These are phyloP conservation scores for Leccinum fallax DNA, from an alignment of 1,284 basidiomycete species.

Conservation along the genomic window DNA sequence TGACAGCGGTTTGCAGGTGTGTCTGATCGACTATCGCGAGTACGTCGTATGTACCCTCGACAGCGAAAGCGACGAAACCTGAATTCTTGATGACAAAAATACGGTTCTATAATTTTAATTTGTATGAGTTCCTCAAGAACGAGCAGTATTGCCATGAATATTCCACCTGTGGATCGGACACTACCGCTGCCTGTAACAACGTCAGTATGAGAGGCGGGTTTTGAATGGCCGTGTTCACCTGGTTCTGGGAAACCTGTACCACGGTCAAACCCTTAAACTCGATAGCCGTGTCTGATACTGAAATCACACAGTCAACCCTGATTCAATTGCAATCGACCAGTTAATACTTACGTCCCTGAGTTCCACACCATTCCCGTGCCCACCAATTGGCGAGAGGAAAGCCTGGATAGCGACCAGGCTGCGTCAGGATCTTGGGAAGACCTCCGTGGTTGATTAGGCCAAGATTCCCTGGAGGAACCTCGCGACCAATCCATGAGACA, in stretches of 20 bases:
- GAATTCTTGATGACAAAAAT: conserved; percentile 79
- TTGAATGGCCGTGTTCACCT: conserved; percentile 31
- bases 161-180: conserved; percentile 67
- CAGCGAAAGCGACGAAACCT: conserved; percentile 74
- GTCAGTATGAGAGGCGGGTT: conserved; percentile 8
- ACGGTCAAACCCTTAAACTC: conserved; percentile 76
- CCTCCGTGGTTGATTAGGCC: conserved; percentile 80
- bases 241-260: conserved; percentile 81
- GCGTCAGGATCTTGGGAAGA: conserved; percentile 67
- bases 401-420: conserved; percentile 73
- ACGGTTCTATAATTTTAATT: conserved; percentile 48
- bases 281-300: conserved; percentile 78
- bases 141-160: not conserved
- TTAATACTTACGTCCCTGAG: conserved; percentile 57
- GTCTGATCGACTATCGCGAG: conserved; percentile 81
- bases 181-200: conserved; percentile 59
- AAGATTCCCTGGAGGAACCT: conserved; percentile 65
- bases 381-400: conserved; percentile 81
- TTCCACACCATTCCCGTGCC: conserved; percentile 69
- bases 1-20: conserved; percentile 60
- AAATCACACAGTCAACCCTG: conserved; percentile 1
- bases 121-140: not conserved
- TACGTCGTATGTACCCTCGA: conserved; percentile 74
- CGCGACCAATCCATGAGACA: conserved; percentile 67
- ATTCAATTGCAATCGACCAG: conserved; percentile 1